Evolutionary conservation across 768 basidiomycete species (phyloP).

Genomic region (Nidula microcarpa): DNA sequence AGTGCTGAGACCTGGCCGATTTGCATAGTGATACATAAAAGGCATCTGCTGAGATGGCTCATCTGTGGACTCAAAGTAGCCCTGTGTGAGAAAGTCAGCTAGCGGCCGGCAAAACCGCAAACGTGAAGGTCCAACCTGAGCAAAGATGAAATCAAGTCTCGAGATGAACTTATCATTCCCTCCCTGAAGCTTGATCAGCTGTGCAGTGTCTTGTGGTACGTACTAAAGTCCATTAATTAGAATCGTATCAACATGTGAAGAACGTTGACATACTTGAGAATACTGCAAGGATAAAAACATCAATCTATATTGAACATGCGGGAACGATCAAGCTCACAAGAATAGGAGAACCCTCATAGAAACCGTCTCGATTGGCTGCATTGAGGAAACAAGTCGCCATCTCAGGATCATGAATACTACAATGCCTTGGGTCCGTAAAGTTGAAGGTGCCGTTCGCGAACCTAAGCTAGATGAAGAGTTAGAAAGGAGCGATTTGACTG

Average conservation of each 20-base stretch:
- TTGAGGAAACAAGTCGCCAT: conserved; percentile 60
- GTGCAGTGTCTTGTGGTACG: conserved; percentile 63
- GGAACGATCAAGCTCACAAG: conserved; percentile 34
- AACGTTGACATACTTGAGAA: conserved; percentile 40
- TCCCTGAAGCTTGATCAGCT: conserved; percentile 59
- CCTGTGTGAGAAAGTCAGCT: conserved; percentile 18
- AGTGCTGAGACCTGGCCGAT: conserved; percentile 56
- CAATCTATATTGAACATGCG: neutral
- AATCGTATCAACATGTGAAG: neutral
- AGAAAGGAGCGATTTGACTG: neutral
- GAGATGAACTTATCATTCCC: conserved; percentile 50
- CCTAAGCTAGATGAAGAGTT: conserved; percentile 34
- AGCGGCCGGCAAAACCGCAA: neutral
- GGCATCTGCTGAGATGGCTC: conserved; percentile 69
- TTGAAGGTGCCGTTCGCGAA: conserved; percentile 57
- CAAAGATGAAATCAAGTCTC: conserved; percentile 55
- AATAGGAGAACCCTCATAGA: conserved; percentile 64
- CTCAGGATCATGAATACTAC: conserved; percentile 58
- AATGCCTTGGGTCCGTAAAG: conserved; percentile 65
- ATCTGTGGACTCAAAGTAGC: conserved; percentile 60
- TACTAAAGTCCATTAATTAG: conserved; percentile 31
- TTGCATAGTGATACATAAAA: conserved; percentile 69
- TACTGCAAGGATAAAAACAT: conserved; percentile 31
- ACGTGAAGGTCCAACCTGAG: conserved; percentile 29
- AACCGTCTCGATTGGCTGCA: conserved; percentile 52